Base-by-base conservation (phyloP, 768 basidiomycete genomes). In the Tylopilus rubrobrunneus region DNA sequence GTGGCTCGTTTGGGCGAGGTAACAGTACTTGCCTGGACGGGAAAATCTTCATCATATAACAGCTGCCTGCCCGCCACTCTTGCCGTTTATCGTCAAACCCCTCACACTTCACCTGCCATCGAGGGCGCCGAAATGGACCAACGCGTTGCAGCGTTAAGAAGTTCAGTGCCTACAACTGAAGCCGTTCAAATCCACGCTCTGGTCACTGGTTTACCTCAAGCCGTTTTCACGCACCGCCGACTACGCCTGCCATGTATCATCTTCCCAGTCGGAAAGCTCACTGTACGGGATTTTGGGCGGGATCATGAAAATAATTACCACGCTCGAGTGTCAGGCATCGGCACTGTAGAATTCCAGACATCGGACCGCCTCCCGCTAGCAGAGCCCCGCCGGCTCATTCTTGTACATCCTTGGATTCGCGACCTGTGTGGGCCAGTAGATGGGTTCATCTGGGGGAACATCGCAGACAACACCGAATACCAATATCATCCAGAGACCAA, bases 401-500 rank as follows among this genome's bases (percentile, higher is more conserved):
- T 60, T 10, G 45, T 56, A 2, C 42, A 53, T 37, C 59, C 59
- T 4, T 60, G 59, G 59, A 37, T 60, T 25, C 45, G 55, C n/a
- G 51, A 51, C 31, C 28, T 60, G 1, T 29, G 27, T 1, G 39
- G 27, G 9, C 53, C 39, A 8, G 34, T 28, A 1, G 53, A 55
- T 14, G 47, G 34, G 17, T 45, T 45, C 33, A 10, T 8, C 1
- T 14, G 17, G 46, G 23, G 37, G 7, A 12, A 6, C 5, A 1
- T 7, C 7, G 8, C 7, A 17, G n/a, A 40, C 0, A 31, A 46
- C 28, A 10, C 11, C 3, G 36, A 25, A 0, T n/a, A 6, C 11
- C 31, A 23, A 2, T 42, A 40, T 25, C 41, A 56, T 39, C 14
- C 36, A 7, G 34, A 37, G 1, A 2, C 29, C 5, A 31, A 28